phyloP scores from a whole-genome alignment of 2,329 filamentous ascomycete genomes.

The Trichoderma harzianum region DNA sequence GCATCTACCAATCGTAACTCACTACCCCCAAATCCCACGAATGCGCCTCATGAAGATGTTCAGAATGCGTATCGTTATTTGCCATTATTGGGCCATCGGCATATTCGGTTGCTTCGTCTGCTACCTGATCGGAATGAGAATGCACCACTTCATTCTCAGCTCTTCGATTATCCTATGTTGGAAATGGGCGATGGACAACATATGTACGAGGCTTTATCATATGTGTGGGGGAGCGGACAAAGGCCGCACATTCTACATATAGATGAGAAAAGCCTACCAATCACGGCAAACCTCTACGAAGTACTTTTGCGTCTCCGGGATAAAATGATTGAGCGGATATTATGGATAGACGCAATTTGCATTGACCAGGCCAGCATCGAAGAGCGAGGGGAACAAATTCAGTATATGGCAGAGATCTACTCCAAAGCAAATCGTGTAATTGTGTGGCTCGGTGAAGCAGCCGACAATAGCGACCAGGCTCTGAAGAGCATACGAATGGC shows the following conservation, averaged over 20 bases:
- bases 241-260: neutral
- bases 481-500: constrained; percentile 2
- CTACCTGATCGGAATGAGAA: neutral
- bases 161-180: constrained; percentile 1
- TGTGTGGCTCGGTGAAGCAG: constrained; percentile 8
- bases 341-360: constrained; percentile 18
- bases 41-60: neutral
- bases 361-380: constrained; percentile 5
- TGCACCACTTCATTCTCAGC: neutral
- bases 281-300: constrained; percentile 10
- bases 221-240: constrained; percentile 3
- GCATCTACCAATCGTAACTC: neutral
- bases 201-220: constrained; percentile 12
- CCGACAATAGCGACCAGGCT: neutral
- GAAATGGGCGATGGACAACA: neutral
- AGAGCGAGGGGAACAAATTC: constrained; percentile 8
- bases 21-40: neutral
- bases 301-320: neutral
- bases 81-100: neutral
- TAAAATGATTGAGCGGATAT: neutral
- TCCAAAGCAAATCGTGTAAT: constrained; percentile 13
- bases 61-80: neutral
- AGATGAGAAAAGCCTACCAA: neutral
- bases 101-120: constrained; percentile 9
- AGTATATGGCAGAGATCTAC: constrained; percentile 17